phyloP scores from a whole-genome alignment of 306 rosid genomes.

The Lagenaria siceraria region DNA sequence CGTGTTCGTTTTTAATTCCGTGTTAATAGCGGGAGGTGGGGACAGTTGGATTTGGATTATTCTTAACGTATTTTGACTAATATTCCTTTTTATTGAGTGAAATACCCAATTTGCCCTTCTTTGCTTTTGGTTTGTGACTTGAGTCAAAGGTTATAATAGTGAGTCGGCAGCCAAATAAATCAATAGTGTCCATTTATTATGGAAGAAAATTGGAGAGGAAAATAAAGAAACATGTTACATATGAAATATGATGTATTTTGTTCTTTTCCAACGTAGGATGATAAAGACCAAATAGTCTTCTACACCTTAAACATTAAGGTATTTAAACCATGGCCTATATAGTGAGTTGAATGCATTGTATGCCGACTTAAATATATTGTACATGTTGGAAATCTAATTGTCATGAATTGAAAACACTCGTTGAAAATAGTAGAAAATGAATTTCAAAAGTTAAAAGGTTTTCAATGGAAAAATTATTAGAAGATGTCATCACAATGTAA shows the following conservation, averaged over 20 bases:
- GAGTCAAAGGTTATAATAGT: not conserved
- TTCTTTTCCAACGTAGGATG: not conserved
- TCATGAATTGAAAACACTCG: too few relatives aligned
- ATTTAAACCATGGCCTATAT: not conserved
- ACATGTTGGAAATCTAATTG: not conserved
- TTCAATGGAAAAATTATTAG: not conserved
- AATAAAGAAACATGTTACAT: not conserved
- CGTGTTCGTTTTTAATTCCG: slow-evolving; percentile 2
- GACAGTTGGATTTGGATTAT: slow-evolving; percentile 1
- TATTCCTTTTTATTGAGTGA: not conserved
- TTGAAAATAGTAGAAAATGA: not conserved
- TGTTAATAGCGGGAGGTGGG: slow-evolving; percentile 6
- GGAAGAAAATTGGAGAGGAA: not conserved
- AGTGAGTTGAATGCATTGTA: not conserved
- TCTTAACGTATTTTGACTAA: slow-evolving; percentile 4
- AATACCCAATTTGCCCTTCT: not conserved
- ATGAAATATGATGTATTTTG: not conserved
- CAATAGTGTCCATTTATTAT: not conserved
- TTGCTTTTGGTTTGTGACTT: not conserved
- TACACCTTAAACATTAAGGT: not conserved
- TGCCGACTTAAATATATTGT: not conserved
- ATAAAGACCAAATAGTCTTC: not conserved
- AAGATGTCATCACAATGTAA: not conserved
- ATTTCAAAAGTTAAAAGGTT: not conserved
- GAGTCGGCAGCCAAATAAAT: not conserved